Percentiles rank a stretch among this genome's conserved stretches.
phyloP scores from a whole-genome alignment of 177 flowering plant genomes.

The Vitis hybrid region DNA sequence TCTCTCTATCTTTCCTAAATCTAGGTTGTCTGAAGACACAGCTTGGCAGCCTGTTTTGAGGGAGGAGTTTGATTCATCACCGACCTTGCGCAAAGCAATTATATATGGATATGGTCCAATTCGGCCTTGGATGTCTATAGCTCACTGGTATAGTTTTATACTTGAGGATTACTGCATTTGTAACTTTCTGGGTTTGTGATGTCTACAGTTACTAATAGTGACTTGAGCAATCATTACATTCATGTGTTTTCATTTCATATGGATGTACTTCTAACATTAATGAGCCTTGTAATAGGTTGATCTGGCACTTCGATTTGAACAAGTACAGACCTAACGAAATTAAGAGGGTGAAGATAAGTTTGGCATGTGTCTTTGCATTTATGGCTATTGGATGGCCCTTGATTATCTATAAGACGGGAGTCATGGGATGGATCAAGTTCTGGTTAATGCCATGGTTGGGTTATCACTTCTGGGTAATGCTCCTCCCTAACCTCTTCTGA shows the following conservation, averaged over 20 bases:
- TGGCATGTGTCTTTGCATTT: conserved; percentile 87
- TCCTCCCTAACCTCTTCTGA: conserved; percentile 10
- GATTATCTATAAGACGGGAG: conserved; percentile 69
- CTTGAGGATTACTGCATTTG: too few relatives aligned
- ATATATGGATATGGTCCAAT: conserved; percentile 76
- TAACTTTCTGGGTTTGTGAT: too few relatives aligned
- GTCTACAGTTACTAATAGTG: too few relatives aligned
- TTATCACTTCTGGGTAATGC: conserved; percentile 91
- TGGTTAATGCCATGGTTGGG: conserved; percentile 99
- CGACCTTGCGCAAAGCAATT: conserved; percentile 68
- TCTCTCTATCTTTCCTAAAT: background rate
- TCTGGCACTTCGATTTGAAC: conserved; percentile 80
- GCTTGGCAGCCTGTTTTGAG: conserved; percentile 82
- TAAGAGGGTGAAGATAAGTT: conserved; percentile 81
- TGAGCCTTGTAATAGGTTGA: conserved; percentile 47
- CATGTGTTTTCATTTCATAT: background rate
- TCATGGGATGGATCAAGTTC: conserved; percentile 91
- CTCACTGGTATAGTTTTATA: conserved; percentile 61
- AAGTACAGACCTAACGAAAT: conserved; percentile 84
- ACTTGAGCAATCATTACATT: background rate
- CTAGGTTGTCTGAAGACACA: conserved; percentile 82
- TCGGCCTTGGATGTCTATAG: conserved; percentile 90
- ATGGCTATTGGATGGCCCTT: conserved; percentile 91
- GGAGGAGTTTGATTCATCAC: conserved; percentile 60
- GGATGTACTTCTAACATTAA: background rate